phyloP scores from a whole-genome alignment of 768 basidiomycete genomes.

The Tephrocybe sp. region DNA sequence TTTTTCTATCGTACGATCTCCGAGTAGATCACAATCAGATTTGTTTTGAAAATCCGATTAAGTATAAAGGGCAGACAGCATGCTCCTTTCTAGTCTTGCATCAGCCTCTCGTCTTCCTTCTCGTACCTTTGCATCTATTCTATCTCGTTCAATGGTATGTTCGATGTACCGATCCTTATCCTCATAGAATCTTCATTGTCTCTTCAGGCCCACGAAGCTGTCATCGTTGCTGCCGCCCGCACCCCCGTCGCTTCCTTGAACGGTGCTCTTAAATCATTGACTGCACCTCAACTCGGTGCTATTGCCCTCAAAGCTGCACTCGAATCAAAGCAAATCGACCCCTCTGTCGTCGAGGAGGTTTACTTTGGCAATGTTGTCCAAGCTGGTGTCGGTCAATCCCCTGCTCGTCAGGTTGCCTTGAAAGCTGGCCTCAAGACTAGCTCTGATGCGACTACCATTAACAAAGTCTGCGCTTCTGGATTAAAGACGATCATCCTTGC shows the following conservation, averaged over 20 bases:
- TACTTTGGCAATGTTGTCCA: constrained; percentile 98
- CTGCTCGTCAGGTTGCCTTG: constrained; percentile 97
- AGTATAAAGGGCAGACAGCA: constrained; percentile 31
- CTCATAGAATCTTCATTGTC: neutral
- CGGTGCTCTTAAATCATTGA: constrained; percentile 82
- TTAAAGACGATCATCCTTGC: constrained; percentile 95
- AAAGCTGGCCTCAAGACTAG: constrained; percentile 76
- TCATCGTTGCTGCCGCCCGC: constrained; percentile 91
- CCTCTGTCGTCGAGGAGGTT: constrained; percentile 86
- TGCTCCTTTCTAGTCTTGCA: constrained; percentile 43
- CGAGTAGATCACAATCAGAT: constrained; percentile 22
- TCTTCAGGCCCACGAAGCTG: constrained; percentile 68
- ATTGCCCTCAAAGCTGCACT: constrained; percentile 91
- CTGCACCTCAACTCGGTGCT: constrained; percentile 88
- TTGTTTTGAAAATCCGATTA: constrained; percentile 17
- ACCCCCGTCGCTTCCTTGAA: constrained; percentile 95
- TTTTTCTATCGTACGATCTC: constrained; percentile 39
- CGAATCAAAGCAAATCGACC: constrained; percentile 73
- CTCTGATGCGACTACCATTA: constrained; percentile 97
- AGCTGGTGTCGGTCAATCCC: constrained; percentile 95
- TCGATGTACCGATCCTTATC: constrained; percentile 12
- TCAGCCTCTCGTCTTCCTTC: constrained; percentile 34
- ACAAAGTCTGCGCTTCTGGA: constrained; percentile 99
- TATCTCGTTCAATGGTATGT: constrained; percentile 51
- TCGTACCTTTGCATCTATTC: constrained; percentile 33